Evolutionary conservation across 208 protist genomes (phyloP), one percentile per base, ranked within the genome.

Genomic region (Crithidia bombi): DNA sequence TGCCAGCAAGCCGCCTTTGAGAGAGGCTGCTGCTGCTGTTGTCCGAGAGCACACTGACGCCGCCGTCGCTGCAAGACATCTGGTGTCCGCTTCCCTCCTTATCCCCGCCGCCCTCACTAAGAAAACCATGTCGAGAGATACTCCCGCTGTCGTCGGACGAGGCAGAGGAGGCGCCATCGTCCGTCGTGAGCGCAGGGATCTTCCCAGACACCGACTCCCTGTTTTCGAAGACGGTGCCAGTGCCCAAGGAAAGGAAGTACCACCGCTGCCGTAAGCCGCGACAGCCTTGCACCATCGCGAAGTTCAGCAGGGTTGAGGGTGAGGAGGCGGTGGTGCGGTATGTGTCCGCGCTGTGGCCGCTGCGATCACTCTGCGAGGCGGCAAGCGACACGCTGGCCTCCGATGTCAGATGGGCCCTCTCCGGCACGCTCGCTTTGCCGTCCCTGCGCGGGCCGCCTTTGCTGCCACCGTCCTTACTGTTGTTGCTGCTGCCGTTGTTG

Each of bases 231-330:
- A 52, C 61, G 19, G 47, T 19, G 9, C 25, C 61, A 5, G 61
- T 66, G 44, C 61, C 46, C 19, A 66, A 46, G 23, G 61, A 66
- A 32, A 66, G 61, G 19, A 66, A 10, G 30, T 55, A 55, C 28
- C 46, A 46, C 26, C 46, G 23, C 46, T 66, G 61, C 32, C 61
- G 61, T 4, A n/a, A 33, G 21, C n/a, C 35, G 38, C 51, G 28
- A 12, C 50, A 5, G 19, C 21, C 36, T 17, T 52, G 30, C 19
- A 19, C n/a, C 23, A 69, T 17, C 25, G 52, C 47, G 17, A 69
- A 52, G 39, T 69, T 69, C 17, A 32, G 47, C 50, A 69, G 30
- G 12, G 64, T 69, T 21, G 51, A 59, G 47, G 43, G 51, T 17
- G 51, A 59, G 12, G 64, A 69, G 17, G 3, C 51, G 23, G 50